phyloP scores from a whole-genome alignment of 805 yeast genomes.

The Yarrowia alimentaria region DNA sequence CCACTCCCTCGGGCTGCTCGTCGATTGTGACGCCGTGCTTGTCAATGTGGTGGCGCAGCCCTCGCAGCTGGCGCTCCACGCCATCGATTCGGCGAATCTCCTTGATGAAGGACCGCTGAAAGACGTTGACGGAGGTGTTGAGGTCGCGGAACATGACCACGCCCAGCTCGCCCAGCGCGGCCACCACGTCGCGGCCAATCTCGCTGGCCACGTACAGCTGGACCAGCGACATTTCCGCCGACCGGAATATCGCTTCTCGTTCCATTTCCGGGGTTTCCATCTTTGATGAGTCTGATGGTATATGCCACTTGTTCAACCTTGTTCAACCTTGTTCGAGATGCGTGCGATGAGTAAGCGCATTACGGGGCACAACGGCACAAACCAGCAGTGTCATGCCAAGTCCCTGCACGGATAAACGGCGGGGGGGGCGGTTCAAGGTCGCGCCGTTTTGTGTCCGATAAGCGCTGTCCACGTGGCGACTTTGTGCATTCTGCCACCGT shows the following conservation, averaged over 20 bases:
- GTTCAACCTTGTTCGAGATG: too few species aligned
- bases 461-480: too few species aligned
- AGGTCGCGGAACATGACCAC: constrained; percentile 84
- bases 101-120: constrained; percentile 84
- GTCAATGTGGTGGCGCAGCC: constrained; percentile 37
- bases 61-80: constrained; percentile 69
- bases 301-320: constrained; percentile 28
- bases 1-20: constrained; percentile 14
- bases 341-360: too few species aligned
- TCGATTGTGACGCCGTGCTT: constrained; percentile 34
- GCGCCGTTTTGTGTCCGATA: too few species aligned
- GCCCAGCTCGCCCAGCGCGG: constrained; percentile 79
- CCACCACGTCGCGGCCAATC: constrained; percentile 77
- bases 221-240: constrained; percentile 95
- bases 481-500: too few species aligned
- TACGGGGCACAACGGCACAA: too few species aligned
- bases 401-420: too few species aligned
- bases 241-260: constrained; percentile 37
- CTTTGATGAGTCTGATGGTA: background rate
- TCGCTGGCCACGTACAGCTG: constrained; percentile 90
- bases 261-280: background rate
- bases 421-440: too few species aligned
- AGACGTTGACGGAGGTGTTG: constrained; percentile 71
- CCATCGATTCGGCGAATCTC: constrained; percentile 82
- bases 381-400: too few species aligned